A percentile compares a stretch with the other conserved stretches of the same genome.
Evolutionary conservation across 768 basidiomycete species (phyloP).

Genomic region (Cystobasidium ongulense): DNA sequence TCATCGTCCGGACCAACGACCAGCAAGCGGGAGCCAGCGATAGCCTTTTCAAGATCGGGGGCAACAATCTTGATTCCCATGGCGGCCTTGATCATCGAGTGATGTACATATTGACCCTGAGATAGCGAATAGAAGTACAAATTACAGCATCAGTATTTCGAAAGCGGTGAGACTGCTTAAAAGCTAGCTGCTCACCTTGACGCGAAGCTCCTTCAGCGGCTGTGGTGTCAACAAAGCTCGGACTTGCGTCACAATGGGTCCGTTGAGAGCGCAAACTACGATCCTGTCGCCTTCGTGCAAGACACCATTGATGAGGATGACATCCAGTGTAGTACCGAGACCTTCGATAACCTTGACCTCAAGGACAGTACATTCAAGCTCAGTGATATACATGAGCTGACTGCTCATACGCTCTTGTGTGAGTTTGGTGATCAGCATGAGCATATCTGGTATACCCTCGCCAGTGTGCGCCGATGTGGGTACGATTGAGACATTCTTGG

Average conservation of each 20-base stretch:
- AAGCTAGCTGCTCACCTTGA: slow-evolving; percentile 61
- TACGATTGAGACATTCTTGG: slow-evolving; percentile 86
- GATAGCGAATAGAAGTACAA: slow-evolving; percentile 16
- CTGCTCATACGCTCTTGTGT: slow-evolving; percentile 98
- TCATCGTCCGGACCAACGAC: slow-evolving; percentile 92
- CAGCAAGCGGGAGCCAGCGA: slow-evolving; percentile 88
- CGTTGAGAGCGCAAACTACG: slow-evolving; percentile 92
- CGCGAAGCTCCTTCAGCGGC: slow-evolving; percentile 83
- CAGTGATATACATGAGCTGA: slow-evolving; percentile 92
- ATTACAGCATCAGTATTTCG: too few relatives aligned
- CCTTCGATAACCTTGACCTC: slow-evolving; percentile 99
- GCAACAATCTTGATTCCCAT: slow-evolving; percentile 92
- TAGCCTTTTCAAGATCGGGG: slow-evolving; percentile 92
- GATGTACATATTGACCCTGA: slow-evolving; percentile 69
- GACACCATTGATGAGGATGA: slow-evolving; percentile 88
- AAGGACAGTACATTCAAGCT: slow-evolving; percentile 92
- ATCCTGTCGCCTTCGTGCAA: slow-evolving; percentile 85
- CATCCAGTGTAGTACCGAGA: slow-evolving; percentile 93
- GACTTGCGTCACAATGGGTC: slow-evolving; percentile 89
- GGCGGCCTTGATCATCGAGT: slow-evolving; percentile 94
- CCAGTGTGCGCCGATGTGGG: slow-evolving; percentile 97
- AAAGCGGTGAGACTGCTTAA: too few relatives aligned
- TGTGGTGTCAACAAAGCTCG: slow-evolving; percentile 92
- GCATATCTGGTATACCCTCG: slow-evolving; percentile 98
- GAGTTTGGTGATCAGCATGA: slow-evolving; percentile 92